phyloP scores from a whole-genome alignment of 129 eudicot species.

The Silybum marianum region DNA sequence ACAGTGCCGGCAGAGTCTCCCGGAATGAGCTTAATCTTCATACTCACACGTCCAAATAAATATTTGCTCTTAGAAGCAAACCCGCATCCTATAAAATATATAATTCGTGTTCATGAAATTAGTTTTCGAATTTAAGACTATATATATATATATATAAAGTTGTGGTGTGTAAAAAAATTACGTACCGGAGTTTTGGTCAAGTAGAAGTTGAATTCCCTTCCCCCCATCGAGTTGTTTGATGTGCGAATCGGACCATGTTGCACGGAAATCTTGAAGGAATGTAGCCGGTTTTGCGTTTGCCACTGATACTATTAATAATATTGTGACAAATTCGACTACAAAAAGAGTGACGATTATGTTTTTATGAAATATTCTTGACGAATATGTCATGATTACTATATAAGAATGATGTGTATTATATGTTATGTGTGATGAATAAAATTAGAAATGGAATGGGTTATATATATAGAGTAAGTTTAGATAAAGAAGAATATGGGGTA shows the following conservation, averaged over 20 bases:
- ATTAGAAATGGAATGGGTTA: constrained; percentile 11
- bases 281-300: constrained; percentile 55
- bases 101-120: neutral
- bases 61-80: constrained; percentile 72
- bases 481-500: neutral
- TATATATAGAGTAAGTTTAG: constrained; percentile 24
- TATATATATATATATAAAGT: neutral
- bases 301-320: constrained; percentile 2
- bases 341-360: constrained; percentile 14
- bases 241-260: constrained; percentile 82
- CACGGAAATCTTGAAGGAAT: constrained; percentile 63
- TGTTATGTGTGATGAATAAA: neutral
- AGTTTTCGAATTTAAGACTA: neutral
- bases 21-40: constrained; percentile 82
- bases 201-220: constrained; percentile 63
- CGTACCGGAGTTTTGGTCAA: constrained; percentile 78
- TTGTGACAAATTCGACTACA: neutral
- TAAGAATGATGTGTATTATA: neutral
- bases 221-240: constrained; percentile 73
- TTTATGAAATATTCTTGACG: neutral
- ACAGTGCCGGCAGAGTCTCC: constrained; percentile 98
- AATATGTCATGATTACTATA: constrained; percentile 22
- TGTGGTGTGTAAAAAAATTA: neutral
- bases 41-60: constrained; percentile 74
- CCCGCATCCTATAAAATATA: constrained; percentile 46